Evolutionary conservation across 768 basidiomycete genomes (phyloP).

Genomic region (Kwoniella sp.): DNA sequence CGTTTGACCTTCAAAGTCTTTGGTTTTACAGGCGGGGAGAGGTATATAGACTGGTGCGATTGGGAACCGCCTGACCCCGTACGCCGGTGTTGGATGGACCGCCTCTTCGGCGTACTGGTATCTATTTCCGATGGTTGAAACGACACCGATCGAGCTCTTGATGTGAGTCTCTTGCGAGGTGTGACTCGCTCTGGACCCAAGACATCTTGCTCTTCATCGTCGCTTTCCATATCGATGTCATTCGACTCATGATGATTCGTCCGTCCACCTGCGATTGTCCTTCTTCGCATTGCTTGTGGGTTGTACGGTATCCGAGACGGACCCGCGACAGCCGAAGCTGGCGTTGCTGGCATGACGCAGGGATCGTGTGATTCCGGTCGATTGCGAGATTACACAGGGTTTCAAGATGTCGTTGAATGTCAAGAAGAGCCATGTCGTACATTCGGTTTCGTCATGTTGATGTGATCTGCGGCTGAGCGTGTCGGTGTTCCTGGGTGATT

Average conservation of each 20-base stretch:
- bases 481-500: too few relatives aligned
- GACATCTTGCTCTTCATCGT: too few relatives aligned
- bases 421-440: too few relatives aligned
- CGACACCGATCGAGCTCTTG: constrained; percentile 16
- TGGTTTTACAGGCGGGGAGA: constrained; percentile 11
- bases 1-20: background rate
- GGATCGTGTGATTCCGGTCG: background rate
- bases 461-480: too few relatives aligned
- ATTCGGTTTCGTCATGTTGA: too few relatives aligned
- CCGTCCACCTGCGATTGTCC: background rate
- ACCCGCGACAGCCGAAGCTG: constrained; percentile 8
- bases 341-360: background rate
- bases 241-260: too few relatives aligned
- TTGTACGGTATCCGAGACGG: constrained; percentile 19
- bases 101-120: background rate
- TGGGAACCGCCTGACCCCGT: constrained; percentile 11
- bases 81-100: background rate
- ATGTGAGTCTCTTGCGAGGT: background rate
- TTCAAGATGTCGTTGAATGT: too few relatives aligned
- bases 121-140: constrained; percentile 10
- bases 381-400: too few relatives aligned
- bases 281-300: background rate
- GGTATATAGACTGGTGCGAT: constrained; percentile 11
- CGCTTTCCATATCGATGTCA: too few relatives aligned
- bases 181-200: too few relatives aligned